Conservation (phyloP, 2,329 filamentous ascomycete species). For the Arthrobotrys pseudoclavata region DNA sequence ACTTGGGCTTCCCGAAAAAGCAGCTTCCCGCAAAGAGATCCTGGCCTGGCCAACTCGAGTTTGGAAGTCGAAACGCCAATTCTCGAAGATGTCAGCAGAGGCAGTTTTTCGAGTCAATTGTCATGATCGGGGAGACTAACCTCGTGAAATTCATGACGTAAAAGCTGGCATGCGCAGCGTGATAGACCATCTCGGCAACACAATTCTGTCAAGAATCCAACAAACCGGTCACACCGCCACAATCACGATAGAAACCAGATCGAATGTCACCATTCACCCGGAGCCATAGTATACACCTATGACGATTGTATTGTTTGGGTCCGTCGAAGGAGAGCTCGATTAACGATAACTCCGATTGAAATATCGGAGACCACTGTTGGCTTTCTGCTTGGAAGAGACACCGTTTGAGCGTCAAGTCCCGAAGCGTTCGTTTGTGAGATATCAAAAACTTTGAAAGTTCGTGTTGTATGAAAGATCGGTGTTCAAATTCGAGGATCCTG, state of each 20-base stretch:
- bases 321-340: neutral
- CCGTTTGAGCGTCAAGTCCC: neutral
- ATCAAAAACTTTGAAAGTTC: neutral
- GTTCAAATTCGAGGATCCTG: neutral
- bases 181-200: neutral
- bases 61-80: neutral
- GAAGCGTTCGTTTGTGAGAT: neutral
- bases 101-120: neutral
- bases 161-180: neutral
- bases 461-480: neutral
- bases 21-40: slow-evolving; percentile 1
- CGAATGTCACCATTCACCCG: neutral
- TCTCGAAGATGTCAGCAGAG: neutral
- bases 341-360: neutral
- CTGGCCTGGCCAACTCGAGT: neutral
- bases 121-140: neutral
- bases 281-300: slow-evolving; percentile 1
- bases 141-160: neutral
- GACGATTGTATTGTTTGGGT: too few species aligned
- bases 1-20: slow-evolving; percentile 3
- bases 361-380: neutral
- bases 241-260: neutral
- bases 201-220: neutral
- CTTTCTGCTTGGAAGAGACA: neutral
- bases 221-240: neutral